Percentiles rank a stretch among this genome's conserved stretches.
Conservation (phyloP, 768 basidiomycete genomes). For the Albatrellus ellisii region DNA sequence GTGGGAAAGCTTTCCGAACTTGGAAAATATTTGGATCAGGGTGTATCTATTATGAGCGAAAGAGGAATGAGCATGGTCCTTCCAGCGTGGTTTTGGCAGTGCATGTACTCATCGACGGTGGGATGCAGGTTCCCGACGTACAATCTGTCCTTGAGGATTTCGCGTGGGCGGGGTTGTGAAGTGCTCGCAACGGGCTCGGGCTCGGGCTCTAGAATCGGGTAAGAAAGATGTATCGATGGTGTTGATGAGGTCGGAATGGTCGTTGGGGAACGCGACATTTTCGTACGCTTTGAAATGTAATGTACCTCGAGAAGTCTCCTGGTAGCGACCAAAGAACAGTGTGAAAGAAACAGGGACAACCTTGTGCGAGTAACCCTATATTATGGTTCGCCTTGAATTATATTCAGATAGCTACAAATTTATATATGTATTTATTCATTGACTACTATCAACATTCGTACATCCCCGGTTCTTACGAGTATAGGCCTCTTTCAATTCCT, state of each 20-base stretch:
- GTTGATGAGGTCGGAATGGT: background rate
- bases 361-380: no score
- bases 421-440: no score
- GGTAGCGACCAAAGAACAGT: no score
- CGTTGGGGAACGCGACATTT: background rate
- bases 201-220: constrained; percentile 13
- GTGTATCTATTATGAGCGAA: constrained; percentile 44
- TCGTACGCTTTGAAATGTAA: background rate
- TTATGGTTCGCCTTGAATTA: no score
- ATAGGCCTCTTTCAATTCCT: no score
- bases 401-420: no score
- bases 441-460: no score
- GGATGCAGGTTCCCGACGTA: constrained; percentile 87
- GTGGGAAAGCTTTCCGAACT: constrained; percentile 85
- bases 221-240: constrained; percentile 17
- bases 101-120: constrained; percentile 68
- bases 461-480: no score
- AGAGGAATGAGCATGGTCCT: background rate
- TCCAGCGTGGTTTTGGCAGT: background rate
- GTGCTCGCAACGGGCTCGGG: constrained; percentile 8
- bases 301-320: no score
- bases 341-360: no score
- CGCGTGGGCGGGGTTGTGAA: constrained; percentile 13
- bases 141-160: constrained; percentile 53
- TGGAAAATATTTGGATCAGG: constrained; percentile 80